Base-by-base conservation (phyloP, 2,329 filamentous ascomycete species). In the Paecilomyces dactylethromorphus region DNA sequence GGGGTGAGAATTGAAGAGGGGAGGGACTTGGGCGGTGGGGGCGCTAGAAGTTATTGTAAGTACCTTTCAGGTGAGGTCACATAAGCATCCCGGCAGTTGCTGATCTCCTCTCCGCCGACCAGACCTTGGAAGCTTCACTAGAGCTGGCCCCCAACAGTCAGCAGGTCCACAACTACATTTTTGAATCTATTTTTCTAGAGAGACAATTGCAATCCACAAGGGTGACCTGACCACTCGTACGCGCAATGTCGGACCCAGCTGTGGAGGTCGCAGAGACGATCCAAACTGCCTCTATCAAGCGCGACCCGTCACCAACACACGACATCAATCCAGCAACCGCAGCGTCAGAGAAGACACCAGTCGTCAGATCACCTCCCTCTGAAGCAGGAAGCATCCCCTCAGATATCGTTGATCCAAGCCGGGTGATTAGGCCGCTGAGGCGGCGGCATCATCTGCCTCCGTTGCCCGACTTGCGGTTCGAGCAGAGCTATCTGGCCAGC, bases 401-500 rank as follows among this genome's bases (percentile, higher is more conserved):
- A 58, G 77, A 80, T 56, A 74, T 85, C 51, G 71, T 79, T 49
- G 70, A 76, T 56, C 68, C 67, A 13, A 69, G 63, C 52, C 71
- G 68, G 6, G 70, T 71, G 32, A 66, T 77, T 55, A 71, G 68
- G 32, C 71, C 74, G 2, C 59, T 71, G 3, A 65, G 71, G 12
- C 72, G 76, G 15, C 72, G 73, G 13, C 68, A 73, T 32, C 72
- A 70, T n/a, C 83, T 97, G 69, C 92, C 92, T 53, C 85, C 85
- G 3, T 72, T 89, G 53, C 86, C 86, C 3, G 94, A 99, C 77
- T 80, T 99, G 65, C 86, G 94, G 51, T 97, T 97, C 77, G 94
- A 99, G 78, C 94, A 99, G 82, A 97, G 92, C 81, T 99, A 99
- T 75, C 83, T 99, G 58, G 88, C 90, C 67, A 96, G 92, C 77